A percentile compares a stretch with the other conserved stretches of the same genome.
phyloP scores from a whole-genome alignment of 2,329 filamentous ascomycete genomes.

The Penicillium sp. region DNA sequence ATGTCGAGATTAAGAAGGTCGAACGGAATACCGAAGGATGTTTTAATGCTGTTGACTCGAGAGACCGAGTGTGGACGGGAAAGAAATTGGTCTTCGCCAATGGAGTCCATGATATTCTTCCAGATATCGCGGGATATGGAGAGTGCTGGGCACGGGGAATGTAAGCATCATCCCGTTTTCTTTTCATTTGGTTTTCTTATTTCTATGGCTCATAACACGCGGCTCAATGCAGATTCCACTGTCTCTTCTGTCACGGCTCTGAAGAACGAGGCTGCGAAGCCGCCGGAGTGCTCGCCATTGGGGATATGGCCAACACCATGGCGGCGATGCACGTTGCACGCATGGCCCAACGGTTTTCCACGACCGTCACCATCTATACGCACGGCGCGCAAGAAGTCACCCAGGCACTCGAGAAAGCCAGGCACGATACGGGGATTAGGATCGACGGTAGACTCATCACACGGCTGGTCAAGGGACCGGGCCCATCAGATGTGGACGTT shows the following conservation, averaged over 20 bases:
- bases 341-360: background rate
- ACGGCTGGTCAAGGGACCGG: background rate
- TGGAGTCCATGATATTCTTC: background rate
- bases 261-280: background rate
- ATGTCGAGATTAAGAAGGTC: no score
- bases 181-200: background rate
- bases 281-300: background rate
- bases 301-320: background rate
- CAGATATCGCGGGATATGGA: background rate
- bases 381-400: background rate
- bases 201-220: background rate
- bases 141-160: background rate
- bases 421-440: background rate
- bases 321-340: background rate
- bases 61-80: background rate
- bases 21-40: background rate
- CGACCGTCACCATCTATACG: background rate
- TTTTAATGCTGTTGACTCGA: background rate
- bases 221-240: background rate
- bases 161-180: background rate
- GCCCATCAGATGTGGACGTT: background rate
- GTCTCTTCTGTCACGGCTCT: background rate
- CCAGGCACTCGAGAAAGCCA: background rate
- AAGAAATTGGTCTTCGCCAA: background rate
- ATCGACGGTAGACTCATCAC: background rate